Conservation (phyloP, 129 eudicot species). For the Erigeron canadensis region DNA sequence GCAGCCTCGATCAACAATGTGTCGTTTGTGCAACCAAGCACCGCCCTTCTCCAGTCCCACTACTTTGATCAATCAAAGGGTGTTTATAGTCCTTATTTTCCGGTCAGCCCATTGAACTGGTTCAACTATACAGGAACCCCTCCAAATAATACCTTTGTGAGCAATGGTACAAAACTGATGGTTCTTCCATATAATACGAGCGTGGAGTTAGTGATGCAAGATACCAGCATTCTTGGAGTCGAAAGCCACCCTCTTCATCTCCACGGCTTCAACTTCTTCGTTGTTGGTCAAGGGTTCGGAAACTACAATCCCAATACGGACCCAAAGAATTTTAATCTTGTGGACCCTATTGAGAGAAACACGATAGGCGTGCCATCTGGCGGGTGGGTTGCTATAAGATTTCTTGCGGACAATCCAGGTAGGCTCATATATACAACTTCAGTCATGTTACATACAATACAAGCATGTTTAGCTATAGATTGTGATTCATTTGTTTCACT, state of each 20-base stretch:
- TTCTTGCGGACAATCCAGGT: slow-evolving; percentile 30
- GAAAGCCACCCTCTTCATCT: slow-evolving; percentile 41
- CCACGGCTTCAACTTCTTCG: slow-evolving; percentile 68
- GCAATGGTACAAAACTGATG: slow-evolving; percentile 59
- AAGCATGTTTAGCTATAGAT: not conserved
- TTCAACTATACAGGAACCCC: slow-evolving; percentile 63
- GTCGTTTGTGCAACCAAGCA: slow-evolving; percentile 33
- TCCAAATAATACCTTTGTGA: slow-evolving; percentile 59
- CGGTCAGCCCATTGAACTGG: slow-evolving; percentile 42
- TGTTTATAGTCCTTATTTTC: slow-evolving; percentile 47
- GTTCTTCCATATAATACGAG: slow-evolving; percentile 51
- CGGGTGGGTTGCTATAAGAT: slow-evolving; percentile 36
- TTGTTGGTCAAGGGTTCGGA: slow-evolving; percentile 68
- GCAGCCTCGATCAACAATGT: slow-evolving; percentile 40
- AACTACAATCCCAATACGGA: slow-evolving; percentile 42
- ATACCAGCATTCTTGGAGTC: slow-evolving; percentile 59
- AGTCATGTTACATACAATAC: no score
- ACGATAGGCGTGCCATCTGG: slow-evolving; percentile 59
- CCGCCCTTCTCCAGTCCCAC: slow-evolving; percentile 39
- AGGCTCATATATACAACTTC: no score
- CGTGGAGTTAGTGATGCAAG: slow-evolving; percentile 65
- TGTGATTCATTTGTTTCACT: not conserved
- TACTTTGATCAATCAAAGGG: slow-evolving; percentile 31
- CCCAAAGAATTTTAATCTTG: slow-evolving; percentile 38
- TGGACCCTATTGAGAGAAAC: slow-evolving; percentile 62